phyloP scores from a whole-genome alignment of 2,329 filamentous ascomycete genomes.

The Byssoonygena ceratinophila region DNA sequence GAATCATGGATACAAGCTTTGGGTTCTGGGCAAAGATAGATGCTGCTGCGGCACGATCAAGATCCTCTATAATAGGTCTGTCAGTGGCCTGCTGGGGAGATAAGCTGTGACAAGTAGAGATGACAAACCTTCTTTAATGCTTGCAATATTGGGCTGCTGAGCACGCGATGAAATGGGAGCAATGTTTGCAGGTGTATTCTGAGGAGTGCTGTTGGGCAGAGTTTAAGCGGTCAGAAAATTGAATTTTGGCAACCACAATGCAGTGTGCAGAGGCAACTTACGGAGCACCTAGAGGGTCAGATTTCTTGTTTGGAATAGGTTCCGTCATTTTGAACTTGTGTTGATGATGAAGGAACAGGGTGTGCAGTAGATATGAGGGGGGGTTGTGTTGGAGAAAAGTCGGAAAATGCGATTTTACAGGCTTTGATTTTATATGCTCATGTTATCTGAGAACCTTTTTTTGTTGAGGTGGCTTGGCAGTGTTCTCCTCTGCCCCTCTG shows the following conservation, averaged over 20 bases:
- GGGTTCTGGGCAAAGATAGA: conserved; percentile 95
- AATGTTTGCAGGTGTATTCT: conserved; percentile 93
- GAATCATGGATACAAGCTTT: conserved; percentile 90
- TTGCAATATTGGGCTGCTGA: conserved; percentile 84
- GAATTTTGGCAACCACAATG: neutral
- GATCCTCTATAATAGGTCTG: conserved; percentile 56
- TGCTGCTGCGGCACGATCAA: conserved; percentile 76
- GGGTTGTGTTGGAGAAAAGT: conserved; percentile 4
- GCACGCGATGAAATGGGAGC: conserved; percentile 96
- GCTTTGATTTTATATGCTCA: conserved; percentile 3
- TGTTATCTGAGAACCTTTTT: conserved; percentile 2
- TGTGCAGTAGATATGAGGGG: neutral
- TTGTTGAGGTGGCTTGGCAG: conserved; percentile 12
- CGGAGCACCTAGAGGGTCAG: conserved; percentile 51
- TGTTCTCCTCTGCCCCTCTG: conserved; percentile 5
- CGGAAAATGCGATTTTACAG: conserved; percentile 4
- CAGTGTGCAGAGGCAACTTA: conserved; percentile 37
- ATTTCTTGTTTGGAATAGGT: conserved; percentile 57
- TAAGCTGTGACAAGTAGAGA: neutral
- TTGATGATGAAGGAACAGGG: neutral
- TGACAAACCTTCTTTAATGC: conserved; percentile 88
- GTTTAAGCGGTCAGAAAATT: conserved; percentile 13
- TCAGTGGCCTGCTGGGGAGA: neutral
- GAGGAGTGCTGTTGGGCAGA: conserved; percentile 62
- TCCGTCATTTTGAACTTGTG: conserved; percentile 48